Base-by-base conservation (phyloP, 2,329 filamentous ascomycete species). In the Talaromyces funiculosus region DNA sequence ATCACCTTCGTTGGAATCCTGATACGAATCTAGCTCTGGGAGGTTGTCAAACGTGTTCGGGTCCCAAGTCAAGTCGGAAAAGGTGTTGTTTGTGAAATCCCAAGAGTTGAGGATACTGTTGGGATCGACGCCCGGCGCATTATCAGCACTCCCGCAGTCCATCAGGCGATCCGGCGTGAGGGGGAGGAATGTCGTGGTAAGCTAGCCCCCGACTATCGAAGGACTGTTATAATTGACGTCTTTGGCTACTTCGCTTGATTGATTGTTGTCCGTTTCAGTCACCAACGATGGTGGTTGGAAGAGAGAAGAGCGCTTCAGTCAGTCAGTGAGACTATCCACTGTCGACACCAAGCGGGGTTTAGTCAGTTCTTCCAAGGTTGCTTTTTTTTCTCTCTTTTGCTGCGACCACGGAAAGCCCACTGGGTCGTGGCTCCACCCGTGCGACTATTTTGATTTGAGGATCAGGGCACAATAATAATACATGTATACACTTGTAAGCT, bases 61-160 rank as follows among this genome's bases (percentile, higher is more conserved):
- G 58, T 75, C 72, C 73, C 73, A 76, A 45, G 72, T 69, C 4
- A 68, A 62, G 60, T 72, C 66, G 3, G 73, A 69, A 64, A 73
- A 74, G 24, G 66, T 65, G 51, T 33, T 42, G 59, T 68, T 59
- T 49, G 26, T 51, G 35, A 60, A 68, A 69, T 75, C 72, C 72
- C 73, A 76, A 58, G 70, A 72, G 62, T 73, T 72, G 59, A 76
- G 67, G 49, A 75, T 45, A 42, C n/a, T 74, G 66, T 75, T 75
- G 71, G 73, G 71, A 72, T 76, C 73, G 57, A 75, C 72, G 68
- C 73, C 73, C 40, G 73, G 69, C 69, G 71, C 68, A 60, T 70
- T 69, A 57, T 68, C 69, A 66, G 71, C 63, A 66, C 65, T 60
- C 45, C 57, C 57, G 35, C 57, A 53, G 57, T 59, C 57, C 57